Base-by-base conservation (phyloP, 2,329 filamentous ascomycete species). In the Ceratocystis harringtonii region DNA sequence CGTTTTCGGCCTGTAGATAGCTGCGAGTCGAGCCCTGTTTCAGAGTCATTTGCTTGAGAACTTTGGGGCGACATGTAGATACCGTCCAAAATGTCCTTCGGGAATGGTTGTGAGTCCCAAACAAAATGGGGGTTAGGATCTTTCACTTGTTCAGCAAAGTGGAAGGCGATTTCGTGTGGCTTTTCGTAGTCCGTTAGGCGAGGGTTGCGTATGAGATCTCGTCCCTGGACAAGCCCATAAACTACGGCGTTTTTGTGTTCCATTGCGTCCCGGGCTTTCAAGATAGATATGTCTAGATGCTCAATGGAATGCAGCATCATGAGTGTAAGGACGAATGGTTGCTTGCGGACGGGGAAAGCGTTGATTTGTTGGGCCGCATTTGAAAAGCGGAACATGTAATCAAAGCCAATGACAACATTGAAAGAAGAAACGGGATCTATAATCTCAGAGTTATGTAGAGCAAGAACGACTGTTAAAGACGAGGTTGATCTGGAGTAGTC, bases 401-500 rank as follows among this genome's bases (percentile, higher is more conserved):
- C 82, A 66, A 80, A 84, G 19, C 77, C 79, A 66, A 84, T 76
- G 60, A 84, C 75, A 12, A 79, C 74, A 65, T 84, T 80, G 50
- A 79, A 77, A 28, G 75, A 73, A 32, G 72, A 73, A 3, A 74
- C 72, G 30, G 78, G 72, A 1, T 73, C 70, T 3, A 74, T 70
- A n/a, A 74, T 66, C 15, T 71, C 72, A 43, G 78, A 75, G 1
- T 71, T 72, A 0, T 79, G 75, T 8, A 78, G 72, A 2, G 75
- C 76, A 10, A 83, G 71, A 17, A 76, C 74, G 6, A 83, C 74
- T 1, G 71, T 74, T 25, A 76, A 70, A n/a, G 70, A 70, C 55
- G 70, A 79, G 58, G 48, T 71, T 66, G 63, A 69, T 60, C 71
- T 69, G 68, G 76, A 76, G 12, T 66, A 63, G 41, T 66, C 60